phyloP scores from a whole-genome alignment of 306 rosid genomes.

The Astragalus membranaceus region DNA sequence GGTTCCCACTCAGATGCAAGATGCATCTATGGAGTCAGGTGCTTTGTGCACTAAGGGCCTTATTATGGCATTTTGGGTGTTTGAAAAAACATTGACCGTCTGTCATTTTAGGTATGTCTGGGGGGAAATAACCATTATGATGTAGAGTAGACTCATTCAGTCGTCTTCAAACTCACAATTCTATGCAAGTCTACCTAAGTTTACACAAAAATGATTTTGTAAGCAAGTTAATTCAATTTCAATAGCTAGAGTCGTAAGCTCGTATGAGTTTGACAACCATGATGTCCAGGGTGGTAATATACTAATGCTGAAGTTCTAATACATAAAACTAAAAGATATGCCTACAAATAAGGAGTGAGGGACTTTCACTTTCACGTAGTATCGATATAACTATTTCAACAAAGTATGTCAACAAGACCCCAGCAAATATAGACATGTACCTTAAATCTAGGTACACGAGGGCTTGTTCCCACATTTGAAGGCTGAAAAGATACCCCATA shows the following conservation, averaged over 20 bases:
- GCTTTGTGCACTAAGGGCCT: background rate
- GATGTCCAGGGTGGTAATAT: background rate
- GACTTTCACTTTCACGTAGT: background rate
- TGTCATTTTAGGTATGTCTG: background rate
- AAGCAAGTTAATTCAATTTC: background rate
- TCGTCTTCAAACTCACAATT: background rate
- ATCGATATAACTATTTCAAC: background rate
- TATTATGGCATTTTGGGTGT: background rate
- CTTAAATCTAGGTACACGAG: conserved; percentile 73
- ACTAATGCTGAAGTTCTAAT: background rate
- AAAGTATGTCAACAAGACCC: background rate
- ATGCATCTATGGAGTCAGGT: background rate
- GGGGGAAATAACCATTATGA: background rate
- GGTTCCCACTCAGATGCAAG: no score
- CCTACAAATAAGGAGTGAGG: background rate
- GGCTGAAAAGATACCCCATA: conserved; percentile 43
- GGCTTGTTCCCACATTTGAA: conserved; percentile 34
- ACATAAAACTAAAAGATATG: background rate
- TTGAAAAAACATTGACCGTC: background rate
- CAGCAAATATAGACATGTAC: conserved; percentile 33
- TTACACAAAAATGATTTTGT: background rate
- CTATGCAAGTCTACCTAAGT: background rate
- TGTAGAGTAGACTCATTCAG: background rate
- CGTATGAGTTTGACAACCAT: background rate
- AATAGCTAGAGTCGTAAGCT: background rate